A percentile compares a stretch with the other conserved stretches of the same genome.
Conservation (phyloP, 306 rosid genomes). For the Inga oerstediana region DNA sequence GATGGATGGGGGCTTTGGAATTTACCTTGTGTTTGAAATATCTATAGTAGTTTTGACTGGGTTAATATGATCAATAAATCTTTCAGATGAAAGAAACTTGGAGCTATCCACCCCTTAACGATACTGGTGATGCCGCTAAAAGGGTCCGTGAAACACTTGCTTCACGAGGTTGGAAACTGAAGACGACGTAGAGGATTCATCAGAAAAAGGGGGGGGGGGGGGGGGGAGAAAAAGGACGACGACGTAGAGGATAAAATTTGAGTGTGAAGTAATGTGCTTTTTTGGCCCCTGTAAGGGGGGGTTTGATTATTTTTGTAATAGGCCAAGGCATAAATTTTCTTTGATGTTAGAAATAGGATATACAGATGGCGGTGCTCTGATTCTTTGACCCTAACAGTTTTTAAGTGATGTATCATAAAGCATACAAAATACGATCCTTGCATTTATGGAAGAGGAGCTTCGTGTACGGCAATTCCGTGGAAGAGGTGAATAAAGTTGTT, state of each 20-base stretch:
- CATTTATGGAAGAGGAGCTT: constrained; percentile 43
- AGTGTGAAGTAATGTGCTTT: constrained; percentile 10
- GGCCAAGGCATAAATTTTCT: constrained; percentile 12
- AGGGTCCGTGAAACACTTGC: constrained; percentile 76
- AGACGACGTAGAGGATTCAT: constrained; percentile 36
- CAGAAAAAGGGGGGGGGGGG: too few species aligned
- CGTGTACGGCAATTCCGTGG: constrained; percentile 31
- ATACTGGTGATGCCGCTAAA: constrained; percentile 82
- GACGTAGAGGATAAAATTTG: constrained; percentile 17
- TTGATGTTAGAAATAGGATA: constrained; percentile 34
- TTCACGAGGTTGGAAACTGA: constrained; percentile 91
- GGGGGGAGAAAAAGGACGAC: too few species aligned
- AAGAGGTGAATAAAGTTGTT: constrained; percentile 29
- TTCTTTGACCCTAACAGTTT: constrained; percentile 39
- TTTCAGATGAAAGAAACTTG: constrained; percentile 91
- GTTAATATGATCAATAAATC: constrained; percentile 13
- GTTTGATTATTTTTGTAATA: constrained; percentile 10
- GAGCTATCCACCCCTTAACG: constrained; percentile 96
- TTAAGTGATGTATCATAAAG: constrained; percentile 35
- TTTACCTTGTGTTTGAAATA: neutral
- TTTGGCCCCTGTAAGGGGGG: neutral
- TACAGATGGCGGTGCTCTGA: constrained; percentile 24
- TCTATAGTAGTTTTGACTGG: neutral
- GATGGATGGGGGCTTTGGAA: constrained; percentile 22
- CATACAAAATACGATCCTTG: constrained; percentile 29